Conservation (phyloP, 257 asterid genomes). For the Fraxinus quadrangulata region DNA sequence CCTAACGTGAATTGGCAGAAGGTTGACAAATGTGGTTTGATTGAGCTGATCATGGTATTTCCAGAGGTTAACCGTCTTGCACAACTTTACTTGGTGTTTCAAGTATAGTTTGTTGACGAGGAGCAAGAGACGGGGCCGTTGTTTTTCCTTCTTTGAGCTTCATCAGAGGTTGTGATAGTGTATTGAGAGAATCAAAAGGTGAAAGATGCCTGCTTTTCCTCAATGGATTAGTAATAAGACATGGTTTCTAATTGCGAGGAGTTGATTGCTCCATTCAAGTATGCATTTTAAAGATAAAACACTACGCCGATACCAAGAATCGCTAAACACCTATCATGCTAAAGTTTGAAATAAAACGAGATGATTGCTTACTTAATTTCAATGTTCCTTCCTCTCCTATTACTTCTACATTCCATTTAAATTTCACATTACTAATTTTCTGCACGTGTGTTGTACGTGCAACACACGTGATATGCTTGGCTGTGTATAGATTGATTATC, state of each 20-base stretch:
- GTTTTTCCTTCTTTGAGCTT: too few relatives aligned
- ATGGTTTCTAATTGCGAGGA: slow-evolving; percentile 30
- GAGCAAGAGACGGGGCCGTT: background rate
- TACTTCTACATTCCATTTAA: too few relatives aligned
- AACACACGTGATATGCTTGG: too few relatives aligned
- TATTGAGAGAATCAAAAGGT: slow-evolving; percentile 22
- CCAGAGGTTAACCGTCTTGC: slow-evolving; percentile 19
- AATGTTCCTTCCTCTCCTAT: too few relatives aligned
- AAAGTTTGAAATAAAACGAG: too few relatives aligned
- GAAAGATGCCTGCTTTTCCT: slow-evolving; percentile 24
- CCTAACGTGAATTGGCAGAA: background rate
- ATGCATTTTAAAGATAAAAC: slow-evolving; percentile 25
- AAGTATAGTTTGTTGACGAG: slow-evolving; percentile 4
- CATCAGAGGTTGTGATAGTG: slow-evolving; percentile 1
- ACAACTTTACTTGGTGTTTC: background rate
- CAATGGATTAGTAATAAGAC: slow-evolving; percentile 26
- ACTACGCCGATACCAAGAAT: too few relatives aligned
- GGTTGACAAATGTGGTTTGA: slow-evolving; percentile 25
- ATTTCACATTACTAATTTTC: too few relatives aligned
- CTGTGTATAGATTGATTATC: too few relatives aligned
- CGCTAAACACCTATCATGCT: too few relatives aligned
- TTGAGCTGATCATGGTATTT: slow-evolving; percentile 22
- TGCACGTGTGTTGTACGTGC: too few relatives aligned
- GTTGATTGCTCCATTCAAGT: slow-evolving; percentile 30
- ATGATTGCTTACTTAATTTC: too few relatives aligned